These are phyloP conservation scores for Neocucurbitaria cava DNA, from an alignment of 2,329 filamentous ascomycete species.

Conservation along the genomic window DNA sequence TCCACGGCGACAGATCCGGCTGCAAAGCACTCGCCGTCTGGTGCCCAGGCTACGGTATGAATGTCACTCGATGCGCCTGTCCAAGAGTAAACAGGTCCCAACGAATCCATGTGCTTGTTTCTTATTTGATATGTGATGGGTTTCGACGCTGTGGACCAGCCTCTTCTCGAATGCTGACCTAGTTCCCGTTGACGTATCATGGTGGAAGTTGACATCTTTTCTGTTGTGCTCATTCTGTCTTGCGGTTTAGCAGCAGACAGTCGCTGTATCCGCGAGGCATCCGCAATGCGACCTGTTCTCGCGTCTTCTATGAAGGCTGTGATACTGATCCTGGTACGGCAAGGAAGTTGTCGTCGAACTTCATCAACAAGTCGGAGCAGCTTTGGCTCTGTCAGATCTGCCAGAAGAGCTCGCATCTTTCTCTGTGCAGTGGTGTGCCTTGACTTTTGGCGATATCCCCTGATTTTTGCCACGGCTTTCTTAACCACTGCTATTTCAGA, in stretches of 20 bases:
- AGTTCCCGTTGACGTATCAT: slow-evolving; percentile 44
- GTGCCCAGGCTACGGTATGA: slow-evolving; percentile 63
- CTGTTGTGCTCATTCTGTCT: slow-evolving; percentile 17
- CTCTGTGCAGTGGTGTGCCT: slow-evolving; percentile 24
- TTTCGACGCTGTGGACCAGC: slow-evolving; percentile 32
- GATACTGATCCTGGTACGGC: slow-evolving; percentile 31
- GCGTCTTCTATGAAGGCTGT: slow-evolving; percentile 42
- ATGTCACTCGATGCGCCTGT: slow-evolving; percentile 67
- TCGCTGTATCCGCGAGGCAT: slow-evolving; percentile 33
- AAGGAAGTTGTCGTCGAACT: slow-evolving; percentile 20
- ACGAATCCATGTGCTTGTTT: slow-evolving; percentile 45
- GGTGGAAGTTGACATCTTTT: slow-evolving; percentile 24
- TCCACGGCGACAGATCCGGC: slow-evolving; percentile 64
- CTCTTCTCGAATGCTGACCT: slow-evolving; percentile 34
- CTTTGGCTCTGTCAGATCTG: slow-evolving; percentile 28
- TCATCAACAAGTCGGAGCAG: slow-evolving; percentile 24
- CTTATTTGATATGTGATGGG: slow-evolving; percentile 31
- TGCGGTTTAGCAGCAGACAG: slow-evolving; percentile 30
- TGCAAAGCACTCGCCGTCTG: slow-evolving; percentile 61
- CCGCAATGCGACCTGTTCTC: slow-evolving; percentile 23
- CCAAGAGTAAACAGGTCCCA: slow-evolving; percentile 57
- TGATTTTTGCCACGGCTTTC: slow-evolving; percentile 12
- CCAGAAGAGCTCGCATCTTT: slow-evolving; percentile 30
- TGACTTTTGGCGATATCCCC: slow-evolving; percentile 1
- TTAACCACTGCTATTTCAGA: slow-evolving; percentile 35